phyloP scores from a whole-genome alignment of 768 basidiomycete genomes.

The Tulasnella sp. region DNA sequence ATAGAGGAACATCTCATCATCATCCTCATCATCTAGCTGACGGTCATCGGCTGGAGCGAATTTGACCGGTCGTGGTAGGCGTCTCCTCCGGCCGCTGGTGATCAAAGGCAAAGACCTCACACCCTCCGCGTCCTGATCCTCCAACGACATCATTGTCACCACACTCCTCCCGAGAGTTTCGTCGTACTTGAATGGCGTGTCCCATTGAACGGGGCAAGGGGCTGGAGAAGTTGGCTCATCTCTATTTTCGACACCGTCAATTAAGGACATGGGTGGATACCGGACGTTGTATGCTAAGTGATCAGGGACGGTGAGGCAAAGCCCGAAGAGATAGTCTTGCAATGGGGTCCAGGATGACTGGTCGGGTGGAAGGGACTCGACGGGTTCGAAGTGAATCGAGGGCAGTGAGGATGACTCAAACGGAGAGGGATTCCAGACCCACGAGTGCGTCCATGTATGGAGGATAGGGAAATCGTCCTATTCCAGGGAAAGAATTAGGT shows the following conservation, averaged over 20 bases:
- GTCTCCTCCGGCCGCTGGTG: no score
- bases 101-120: background rate
- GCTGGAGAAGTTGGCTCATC: background rate
- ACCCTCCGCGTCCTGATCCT: constrained; percentile 5
- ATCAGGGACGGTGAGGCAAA: background rate
- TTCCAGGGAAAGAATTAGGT: background rate
- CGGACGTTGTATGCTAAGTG: constrained; percentile 6
- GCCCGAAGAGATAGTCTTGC: constrained; percentile 3
- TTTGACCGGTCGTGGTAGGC: no score
- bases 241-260: no score
- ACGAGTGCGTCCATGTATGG: constrained; percentile 13
- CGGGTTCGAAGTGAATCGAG: constrained; percentile 3
- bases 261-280: background rate
- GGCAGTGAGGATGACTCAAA: background rate
- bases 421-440: constrained; percentile 6
- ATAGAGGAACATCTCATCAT: no score
- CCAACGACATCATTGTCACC: background rate
- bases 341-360: constrained; percentile 7
- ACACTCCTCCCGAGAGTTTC: background rate
- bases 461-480: constrained; percentile 10
- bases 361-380: constrained; percentile 9
- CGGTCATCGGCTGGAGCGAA: no score
- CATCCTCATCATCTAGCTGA: no score
- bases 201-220: background rate
- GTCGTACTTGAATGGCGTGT: background rate